phyloP scores from a whole-genome alignment of 768 basidiomycete genomes.

The Podaxis sp. region DNA sequence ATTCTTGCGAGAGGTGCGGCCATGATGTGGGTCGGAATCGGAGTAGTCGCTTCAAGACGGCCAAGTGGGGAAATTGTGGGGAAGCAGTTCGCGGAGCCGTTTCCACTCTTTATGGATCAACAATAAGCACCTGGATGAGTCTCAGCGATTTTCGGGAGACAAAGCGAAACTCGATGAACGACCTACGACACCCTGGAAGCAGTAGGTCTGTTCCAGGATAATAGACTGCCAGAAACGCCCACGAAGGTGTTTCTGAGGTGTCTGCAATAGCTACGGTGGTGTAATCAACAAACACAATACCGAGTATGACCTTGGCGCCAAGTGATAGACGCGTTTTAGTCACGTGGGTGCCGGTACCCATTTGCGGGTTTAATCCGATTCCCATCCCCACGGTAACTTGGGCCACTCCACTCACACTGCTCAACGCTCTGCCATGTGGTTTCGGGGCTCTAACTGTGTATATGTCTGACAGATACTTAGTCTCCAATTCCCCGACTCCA shows the following conservation, averaged over 20 bases:
- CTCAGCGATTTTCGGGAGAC: not conserved
- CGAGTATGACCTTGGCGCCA: not conserved
- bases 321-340: not conserved
- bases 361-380: too few species aligned
- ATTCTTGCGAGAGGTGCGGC: conserved; percentile 1
- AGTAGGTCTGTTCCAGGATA: not conserved
- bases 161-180: not conserved
- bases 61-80: not conserved
- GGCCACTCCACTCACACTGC: too few species aligned
- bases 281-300: conserved; percentile 20
- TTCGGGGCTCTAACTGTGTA: too few species aligned
- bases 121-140: not conserved
- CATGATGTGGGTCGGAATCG: not conserved
- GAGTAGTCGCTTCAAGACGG: not conserved
- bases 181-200: not conserved
- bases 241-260: not conserved
- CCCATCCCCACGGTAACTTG: too few species aligned
- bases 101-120: not conserved
- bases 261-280: not conserved
- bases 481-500: too few species aligned
- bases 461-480: too few species aligned
- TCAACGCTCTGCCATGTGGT: too few species aligned
- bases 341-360: not conserved
- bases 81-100: not conserved
- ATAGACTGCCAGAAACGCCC: not conserved